phyloP scores from a whole-genome alignment of 2,329 filamentous ascomycete genomes.

The Zymoseptoria passerinii region DNA sequence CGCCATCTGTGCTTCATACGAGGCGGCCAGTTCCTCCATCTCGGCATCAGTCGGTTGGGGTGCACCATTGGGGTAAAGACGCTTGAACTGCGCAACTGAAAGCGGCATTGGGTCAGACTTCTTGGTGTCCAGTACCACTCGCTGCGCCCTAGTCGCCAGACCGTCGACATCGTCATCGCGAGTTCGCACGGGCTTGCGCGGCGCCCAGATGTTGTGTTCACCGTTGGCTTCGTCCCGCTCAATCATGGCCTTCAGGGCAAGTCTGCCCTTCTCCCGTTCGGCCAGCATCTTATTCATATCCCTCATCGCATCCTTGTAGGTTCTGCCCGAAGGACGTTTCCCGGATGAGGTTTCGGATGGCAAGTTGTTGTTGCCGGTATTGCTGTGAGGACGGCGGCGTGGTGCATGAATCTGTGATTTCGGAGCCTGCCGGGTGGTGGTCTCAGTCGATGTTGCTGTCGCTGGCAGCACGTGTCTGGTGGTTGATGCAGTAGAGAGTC shows the following conservation, averaged over 20 bases:
- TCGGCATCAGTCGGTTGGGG: slow-evolving; percentile 2
- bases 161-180: not conserved
- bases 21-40: slow-evolving; percentile 4
- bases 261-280: not conserved
- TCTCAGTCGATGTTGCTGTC: too few relatives aligned
- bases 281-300: slow-evolving; percentile 5
- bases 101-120: not conserved
- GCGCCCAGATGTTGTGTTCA: slow-evolving; percentile 5
- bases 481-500: too few relatives aligned
- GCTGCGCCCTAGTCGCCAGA: not conserved
- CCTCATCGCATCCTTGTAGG: slow-evolving; percentile 5
- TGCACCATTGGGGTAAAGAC: not conserved
- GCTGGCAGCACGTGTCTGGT: too few relatives aligned
- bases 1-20: not conserved
- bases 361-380: not conserved
- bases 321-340: not conserved
- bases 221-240: slow-evolving; percentile 9
- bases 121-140: not conserved
- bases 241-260: slow-evolving; percentile 7
- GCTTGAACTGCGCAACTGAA: not conserved
- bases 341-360: not conserved
- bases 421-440: not conserved
- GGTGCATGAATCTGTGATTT: not conserved
- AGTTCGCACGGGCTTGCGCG: slow-evolving; percentile 3
- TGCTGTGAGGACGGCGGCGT: not conserved